A percentile compares a stretch with the other conserved stretches of the same genome.
phyloP scores from a whole-genome alignment of 2,329 filamentous ascomycete genomes.

The Trichoderma lentiforme region DNA sequence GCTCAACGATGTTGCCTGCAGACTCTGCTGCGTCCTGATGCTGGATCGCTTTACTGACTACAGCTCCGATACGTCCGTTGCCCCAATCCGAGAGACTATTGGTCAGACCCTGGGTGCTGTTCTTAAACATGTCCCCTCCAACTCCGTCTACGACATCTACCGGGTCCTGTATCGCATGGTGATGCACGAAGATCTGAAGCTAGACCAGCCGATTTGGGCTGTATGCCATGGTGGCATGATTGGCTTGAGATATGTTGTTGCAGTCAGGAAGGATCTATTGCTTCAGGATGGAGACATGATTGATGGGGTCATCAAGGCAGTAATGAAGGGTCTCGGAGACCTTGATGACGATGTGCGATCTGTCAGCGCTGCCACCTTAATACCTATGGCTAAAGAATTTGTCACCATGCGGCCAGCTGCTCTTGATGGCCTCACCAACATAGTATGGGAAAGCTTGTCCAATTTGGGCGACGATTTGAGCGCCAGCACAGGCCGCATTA shows the following conservation, averaged over 20 bases:
- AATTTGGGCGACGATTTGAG: slow-evolving; percentile 96
- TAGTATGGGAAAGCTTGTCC: slow-evolving; percentile 96
- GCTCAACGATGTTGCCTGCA: slow-evolving; percentile 93
- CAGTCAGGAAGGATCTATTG: slow-evolving; percentile 87
- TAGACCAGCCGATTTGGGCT: slow-evolving; percentile 79
- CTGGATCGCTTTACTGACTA: slow-evolving; percentile 97
- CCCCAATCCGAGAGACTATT: slow-evolving; percentile 91
- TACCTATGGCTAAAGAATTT: slow-evolving; percentile 94
- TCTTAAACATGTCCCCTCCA: slow-evolving; percentile 74
- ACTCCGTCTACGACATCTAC: slow-evolving; percentile 82
- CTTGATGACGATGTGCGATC: slow-evolving; percentile 93
- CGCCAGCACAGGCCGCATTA: slow-evolving; percentile 95
- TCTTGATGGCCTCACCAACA: slow-evolving; percentile 79
- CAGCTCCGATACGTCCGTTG: slow-evolving; percentile 94
- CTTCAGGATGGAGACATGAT: slow-evolving; percentile 81
- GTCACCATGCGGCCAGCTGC: slow-evolving; percentile 77
- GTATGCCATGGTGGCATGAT: slow-evolving; percentile 99
- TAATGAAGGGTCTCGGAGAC: slow-evolving; percentile 92
- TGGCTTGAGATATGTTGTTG: slow-evolving; percentile 89
- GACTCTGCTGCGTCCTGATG: slow-evolving; percentile 93
- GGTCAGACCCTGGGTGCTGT: slow-evolving; percentile 90
- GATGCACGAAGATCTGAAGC: slow-evolving; percentile 77
- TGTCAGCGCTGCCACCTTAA: slow-evolving; percentile 93
- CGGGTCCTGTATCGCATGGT: slow-evolving; percentile 82
- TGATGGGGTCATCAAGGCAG: slow-evolving; percentile 85